phyloP scores from a whole-genome alignment of 2,329 filamentous ascomycete genomes.

The Xylaria arbuscula region DNA sequence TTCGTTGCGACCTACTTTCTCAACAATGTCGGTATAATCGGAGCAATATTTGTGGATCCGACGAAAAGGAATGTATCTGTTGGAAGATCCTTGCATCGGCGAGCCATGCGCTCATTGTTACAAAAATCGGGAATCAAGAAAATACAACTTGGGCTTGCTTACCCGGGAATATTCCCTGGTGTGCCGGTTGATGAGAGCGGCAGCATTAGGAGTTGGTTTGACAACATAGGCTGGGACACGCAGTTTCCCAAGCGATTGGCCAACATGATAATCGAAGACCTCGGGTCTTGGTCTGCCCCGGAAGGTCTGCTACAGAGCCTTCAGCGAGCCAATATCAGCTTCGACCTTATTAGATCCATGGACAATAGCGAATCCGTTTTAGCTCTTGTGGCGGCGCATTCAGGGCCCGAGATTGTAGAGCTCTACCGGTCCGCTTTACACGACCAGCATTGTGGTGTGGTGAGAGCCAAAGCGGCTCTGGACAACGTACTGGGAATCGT shows the following conservation, averaged over 20 bases:
- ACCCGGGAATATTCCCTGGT: slow-evolving; percentile 88
- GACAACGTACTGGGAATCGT: slow-evolving; percentile 81
- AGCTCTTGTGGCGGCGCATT: slow-evolving; percentile 77
- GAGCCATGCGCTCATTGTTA: slow-evolving; percentile 79
- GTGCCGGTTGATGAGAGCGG: slow-evolving; percentile 72
- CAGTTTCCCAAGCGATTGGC: slow-evolving; percentile 66
- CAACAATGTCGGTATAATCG: slow-evolving; percentile 78
- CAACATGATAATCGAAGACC: slow-evolving; percentile 78
- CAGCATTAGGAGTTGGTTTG: slow-evolving; percentile 79
- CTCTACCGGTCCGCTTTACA: slow-evolving; percentile 81
- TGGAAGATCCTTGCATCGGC: slow-evolving; percentile 86
- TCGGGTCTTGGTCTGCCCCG: slow-evolving; percentile 79
- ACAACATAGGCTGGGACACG: slow-evolving; percentile 88
- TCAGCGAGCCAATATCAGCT: slow-evolving; percentile 77
- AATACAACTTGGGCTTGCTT: slow-evolving; percentile 82
- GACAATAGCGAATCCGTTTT: slow-evolving; percentile 80
- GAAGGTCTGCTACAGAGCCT: slow-evolving; percentile 81
- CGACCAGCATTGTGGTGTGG: slow-evolving; percentile 81
- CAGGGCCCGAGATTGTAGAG: slow-evolving; percentile 80
- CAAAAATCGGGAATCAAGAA: slow-evolving; percentile 79
- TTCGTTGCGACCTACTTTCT: slow-evolving; percentile 92
- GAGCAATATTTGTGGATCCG: slow-evolving; percentile 90
- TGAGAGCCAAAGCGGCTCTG: slow-evolving; percentile 78
- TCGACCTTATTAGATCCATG: slow-evolving; percentile 84
- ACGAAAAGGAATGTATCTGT: slow-evolving; percentile 87